phyloP scores from a whole-genome alignment of 1,284 basidiomycete genomes.

The Cutaneotrichosporon cavernicola region DNA sequence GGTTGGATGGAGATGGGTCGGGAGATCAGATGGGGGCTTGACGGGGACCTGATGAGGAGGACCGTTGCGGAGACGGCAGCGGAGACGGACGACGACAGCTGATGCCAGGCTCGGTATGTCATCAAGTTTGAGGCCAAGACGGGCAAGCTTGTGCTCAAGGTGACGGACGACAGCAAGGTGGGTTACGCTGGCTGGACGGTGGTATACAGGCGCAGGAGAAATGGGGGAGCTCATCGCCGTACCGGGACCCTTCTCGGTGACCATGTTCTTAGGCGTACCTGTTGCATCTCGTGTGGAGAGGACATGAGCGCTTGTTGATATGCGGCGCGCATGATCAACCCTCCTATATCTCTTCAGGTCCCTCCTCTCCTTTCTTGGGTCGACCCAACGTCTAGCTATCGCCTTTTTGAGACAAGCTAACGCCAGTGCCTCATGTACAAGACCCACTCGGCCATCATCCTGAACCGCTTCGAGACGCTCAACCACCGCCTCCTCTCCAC shows the following conservation, averaged over 20 bases:
- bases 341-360: no score
- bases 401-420: neutral
- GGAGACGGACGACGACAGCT: neutral
- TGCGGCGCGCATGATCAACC: no score
- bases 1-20: neutral
- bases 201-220: neutral
- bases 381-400: neutral
- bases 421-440: constrained; percentile 88
- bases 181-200: constrained; percentile 42
- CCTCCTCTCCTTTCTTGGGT: neutral
- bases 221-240: neutral
- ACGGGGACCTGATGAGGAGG: neutral
- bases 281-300: no score
- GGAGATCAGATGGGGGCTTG: neutral
- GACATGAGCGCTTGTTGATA: no score
- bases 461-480: constrained; percentile 89
- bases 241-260: no score
- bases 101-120: constrained; percentile 71
- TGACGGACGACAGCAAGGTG: constrained; percentile 83
- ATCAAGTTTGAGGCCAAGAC: constrained; percentile 81
- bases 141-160: constrained; percentile 81
- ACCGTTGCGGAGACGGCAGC: neutral
- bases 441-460: constrained; percentile 84
- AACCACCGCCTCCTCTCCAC: constrained; percentile 61
- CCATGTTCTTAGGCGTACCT: neutral